Conservation (phyloP, 805 yeast species). For the Vanderwaltozyma yarrowii region DNA sequence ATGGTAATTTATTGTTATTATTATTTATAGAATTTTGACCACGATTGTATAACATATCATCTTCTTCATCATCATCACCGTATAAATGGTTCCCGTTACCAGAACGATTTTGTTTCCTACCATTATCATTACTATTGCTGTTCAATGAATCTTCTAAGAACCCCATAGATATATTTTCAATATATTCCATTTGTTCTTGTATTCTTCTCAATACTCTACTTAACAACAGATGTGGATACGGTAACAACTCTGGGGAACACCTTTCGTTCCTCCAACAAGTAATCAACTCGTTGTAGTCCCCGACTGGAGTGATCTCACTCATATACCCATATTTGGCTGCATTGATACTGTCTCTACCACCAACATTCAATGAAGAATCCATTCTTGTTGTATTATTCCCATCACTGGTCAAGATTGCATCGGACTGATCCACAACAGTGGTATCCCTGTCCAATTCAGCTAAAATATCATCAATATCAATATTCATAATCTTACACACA, state of each 20-base stretch:
- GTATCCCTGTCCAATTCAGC: slow-evolving; percentile 49
- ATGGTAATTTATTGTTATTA: slow-evolving; percentile 46
- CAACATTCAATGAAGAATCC: slow-evolving; percentile 11
- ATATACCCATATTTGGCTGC: background rate
- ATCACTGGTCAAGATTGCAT: slow-evolving; percentile 9
- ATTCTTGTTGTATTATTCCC: slow-evolving; percentile 14
- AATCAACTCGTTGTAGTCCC: slow-evolving; percentile 32
- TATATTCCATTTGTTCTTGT: slow-evolving; percentile 60
- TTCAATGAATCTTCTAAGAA: slow-evolving; percentile 39
- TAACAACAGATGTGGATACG: slow-evolving; percentile 55
- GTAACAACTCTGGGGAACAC: slow-evolving; percentile 77
- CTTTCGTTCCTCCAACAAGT: slow-evolving; percentile 77
- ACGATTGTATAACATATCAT: background rate
- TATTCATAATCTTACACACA: slow-evolving; percentile 18
- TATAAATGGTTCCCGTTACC: no score
- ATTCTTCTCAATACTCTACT: slow-evolving; percentile 48
- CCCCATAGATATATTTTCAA: slow-evolving; percentile 72
- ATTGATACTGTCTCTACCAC: background rate
- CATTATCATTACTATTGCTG: background rate
- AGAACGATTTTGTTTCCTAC: background rate
- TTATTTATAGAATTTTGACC: slow-evolving; percentile 5
- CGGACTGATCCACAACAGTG: slow-evolving; percentile 23
- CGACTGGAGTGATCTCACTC: slow-evolving; percentile 7
- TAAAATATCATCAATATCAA: slow-evolving; percentile 63
- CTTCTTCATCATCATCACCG: background rate